Conservation (phyloP, 2,329 filamentous ascomycete species). For the Colletotrichum sublineola region DNA sequence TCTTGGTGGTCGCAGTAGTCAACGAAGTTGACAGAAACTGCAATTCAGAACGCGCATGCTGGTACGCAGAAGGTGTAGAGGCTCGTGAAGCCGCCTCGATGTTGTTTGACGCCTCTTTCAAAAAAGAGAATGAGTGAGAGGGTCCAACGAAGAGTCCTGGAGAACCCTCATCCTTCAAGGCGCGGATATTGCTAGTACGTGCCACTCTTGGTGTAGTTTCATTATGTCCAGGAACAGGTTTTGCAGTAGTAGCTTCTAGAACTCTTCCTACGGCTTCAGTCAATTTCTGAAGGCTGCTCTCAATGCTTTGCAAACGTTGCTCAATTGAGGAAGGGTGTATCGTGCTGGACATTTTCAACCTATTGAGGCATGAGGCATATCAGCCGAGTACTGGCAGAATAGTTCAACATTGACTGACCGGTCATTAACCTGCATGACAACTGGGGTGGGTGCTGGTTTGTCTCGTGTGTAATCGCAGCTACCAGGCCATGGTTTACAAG, state of each 20-base stretch:
- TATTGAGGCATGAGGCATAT: background rate
- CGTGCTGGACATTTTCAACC: background rate
- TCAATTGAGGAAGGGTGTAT: background rate
- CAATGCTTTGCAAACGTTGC: constrained; percentile 5
- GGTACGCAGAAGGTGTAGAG: background rate
- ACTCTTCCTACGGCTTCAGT: background rate
- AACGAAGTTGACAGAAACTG: constrained; percentile 13
- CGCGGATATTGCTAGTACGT: too few species aligned
- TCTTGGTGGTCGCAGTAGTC: constrained; percentile 5
- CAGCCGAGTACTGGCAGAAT: background rate
- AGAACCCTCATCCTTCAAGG: background rate
- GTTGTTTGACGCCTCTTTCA: constrained; percentile 6
- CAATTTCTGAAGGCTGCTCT: background rate
- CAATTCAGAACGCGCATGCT: constrained; percentile 8
- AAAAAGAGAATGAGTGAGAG: constrained; percentile 18
- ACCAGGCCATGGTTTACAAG: constrained; percentile 26
- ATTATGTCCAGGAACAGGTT: too few species aligned
- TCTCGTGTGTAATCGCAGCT: constrained; percentile 23
- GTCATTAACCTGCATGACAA: background rate
- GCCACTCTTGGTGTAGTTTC: too few species aligned
- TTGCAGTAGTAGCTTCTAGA: background rate
- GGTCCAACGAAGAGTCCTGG: constrained; percentile 11
- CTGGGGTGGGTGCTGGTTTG: background rate
- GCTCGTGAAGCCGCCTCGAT: background rate
- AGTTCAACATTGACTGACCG: background rate